Base-by-base conservation (phyloP, 2,329 filamentous ascomycete species). In the Cladosporium sp. region DNA sequence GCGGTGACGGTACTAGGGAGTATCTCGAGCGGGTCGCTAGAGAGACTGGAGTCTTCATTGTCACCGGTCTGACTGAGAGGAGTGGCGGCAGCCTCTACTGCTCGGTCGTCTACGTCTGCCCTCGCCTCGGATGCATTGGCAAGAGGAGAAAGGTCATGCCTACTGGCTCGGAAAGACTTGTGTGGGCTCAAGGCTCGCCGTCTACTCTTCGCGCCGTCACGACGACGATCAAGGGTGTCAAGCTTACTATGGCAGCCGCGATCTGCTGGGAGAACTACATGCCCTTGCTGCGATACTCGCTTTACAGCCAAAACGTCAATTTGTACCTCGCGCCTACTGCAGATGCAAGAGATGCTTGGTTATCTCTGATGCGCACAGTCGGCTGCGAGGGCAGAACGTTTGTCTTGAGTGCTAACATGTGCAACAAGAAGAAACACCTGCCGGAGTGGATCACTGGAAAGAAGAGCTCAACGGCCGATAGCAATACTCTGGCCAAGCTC, bases 191-290 rank as follows among this genome's bases (percentile, higher is more conserved):
- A 70, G 92, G 91, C 39, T 87, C 86, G 2, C 84, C 92, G 0
- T 83, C 83, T 0, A 94, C 90, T 3, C 80, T 97, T 25, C 84
- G 84, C 61, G 92, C 91, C 3, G 84, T 96, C 1, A 87, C 84
- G 24, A 91, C 91, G 1, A 83, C 79, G 22, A 91, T 97, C 70
- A 87, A 87, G 60, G 91, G 90, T 50, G 83, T 91, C 2, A 85
- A 84, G 62, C 75, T 97, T 60, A 93, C 90, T 57, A 82, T 97
- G 59, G 92, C 88, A 0, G 86, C 89, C 3, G 93, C 91, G 3
- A 95, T 97, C 64, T 96, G 92, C 78, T 97, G 92, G 92, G 92
- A 97, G 73, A 96, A 90, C 72, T 96, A 93, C 75, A 97, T 96
- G 91, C 92, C 92, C 0, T 77, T 97, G 17, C 78, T 97, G 7